phyloP scores from a whole-genome alignment of 2,329 filamentous ascomycete genomes.

The Trichophaea hybrida region DNA sequence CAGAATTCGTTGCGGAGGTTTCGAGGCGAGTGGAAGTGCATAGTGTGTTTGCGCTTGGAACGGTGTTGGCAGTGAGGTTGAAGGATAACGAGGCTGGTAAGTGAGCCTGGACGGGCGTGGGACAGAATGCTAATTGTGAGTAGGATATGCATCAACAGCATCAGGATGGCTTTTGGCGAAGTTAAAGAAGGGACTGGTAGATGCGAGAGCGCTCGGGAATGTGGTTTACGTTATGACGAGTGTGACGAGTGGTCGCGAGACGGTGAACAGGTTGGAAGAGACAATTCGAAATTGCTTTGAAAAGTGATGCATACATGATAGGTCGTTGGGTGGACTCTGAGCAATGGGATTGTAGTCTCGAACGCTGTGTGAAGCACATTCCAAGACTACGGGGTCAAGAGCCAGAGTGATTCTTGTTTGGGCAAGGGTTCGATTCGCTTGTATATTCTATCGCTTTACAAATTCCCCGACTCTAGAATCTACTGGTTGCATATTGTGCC shows the following conservation, averaged over 20 bases:
- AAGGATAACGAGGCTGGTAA: constrained; percentile 6
- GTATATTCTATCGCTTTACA: too few relatives aligned
- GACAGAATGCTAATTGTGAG: neutral
- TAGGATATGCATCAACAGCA: constrained; percentile 15
- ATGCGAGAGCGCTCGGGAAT: constrained; percentile 43
- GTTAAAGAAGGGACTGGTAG: constrained; percentile 32
- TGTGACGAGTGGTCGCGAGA: constrained; percentile 32
- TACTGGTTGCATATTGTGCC: too few relatives aligned
- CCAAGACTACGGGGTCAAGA: too few relatives aligned
- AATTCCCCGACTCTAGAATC: too few relatives aligned
- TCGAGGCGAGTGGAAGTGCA: constrained; percentile 45
- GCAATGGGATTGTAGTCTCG: too few relatives aligned
- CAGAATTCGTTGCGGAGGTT: constrained; percentile 42
- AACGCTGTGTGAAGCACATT: too few relatives aligned
- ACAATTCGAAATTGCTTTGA: neutral
- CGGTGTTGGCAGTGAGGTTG: constrained; percentile 51
- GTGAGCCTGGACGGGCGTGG: neutral
- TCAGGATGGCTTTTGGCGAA: constrained; percentile 7
- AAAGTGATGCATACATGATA: too few relatives aligned
- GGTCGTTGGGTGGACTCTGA: too few relatives aligned
- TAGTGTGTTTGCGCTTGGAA: constrained; percentile 59
- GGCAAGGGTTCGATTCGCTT: too few relatives aligned
- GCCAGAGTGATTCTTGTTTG: too few relatives aligned
- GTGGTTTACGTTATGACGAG: constrained; percentile 46
- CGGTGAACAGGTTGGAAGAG: constrained; percentile 26